Conservation (phyloP, 1,284 basidiomycete species). For the Cutaneotrichosporon mucoides region DNA sequence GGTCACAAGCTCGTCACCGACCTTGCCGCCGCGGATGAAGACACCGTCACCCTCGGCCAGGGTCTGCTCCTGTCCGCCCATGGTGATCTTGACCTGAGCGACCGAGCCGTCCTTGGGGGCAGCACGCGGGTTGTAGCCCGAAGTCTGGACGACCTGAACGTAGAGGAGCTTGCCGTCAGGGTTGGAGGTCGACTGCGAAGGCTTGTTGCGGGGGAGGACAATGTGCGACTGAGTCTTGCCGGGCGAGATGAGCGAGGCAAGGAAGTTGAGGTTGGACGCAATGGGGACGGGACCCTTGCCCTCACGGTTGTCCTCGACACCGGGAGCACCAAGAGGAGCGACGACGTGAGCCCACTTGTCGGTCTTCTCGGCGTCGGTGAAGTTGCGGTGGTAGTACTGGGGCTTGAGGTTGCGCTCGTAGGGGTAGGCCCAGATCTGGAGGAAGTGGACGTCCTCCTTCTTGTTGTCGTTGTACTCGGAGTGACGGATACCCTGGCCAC, state of each 20-base stretch:
- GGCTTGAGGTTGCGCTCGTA: slow-evolving; percentile 58
- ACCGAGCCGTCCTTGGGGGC: slow-evolving; percentile 29
- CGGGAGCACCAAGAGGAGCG: slow-evolving; percentile 58
- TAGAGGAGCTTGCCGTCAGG: slow-evolving; percentile 43
- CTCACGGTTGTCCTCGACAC: slow-evolving; percentile 61
- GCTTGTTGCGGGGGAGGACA: slow-evolving; percentile 52
- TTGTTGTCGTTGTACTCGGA: slow-evolving; percentile 66
- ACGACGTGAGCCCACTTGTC: slow-evolving; percentile 66
- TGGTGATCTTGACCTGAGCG: slow-evolving; percentile 28
- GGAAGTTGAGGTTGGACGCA: slow-evolving; percentile 49
- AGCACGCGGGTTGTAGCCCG: slow-evolving; percentile 63
- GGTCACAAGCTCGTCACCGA: slow-evolving; percentile 51
- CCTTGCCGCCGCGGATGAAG: slow-evolving; percentile 58
- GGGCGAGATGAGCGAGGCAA: slow-evolving; percentile 62
- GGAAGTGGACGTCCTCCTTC: slow-evolving; percentile 61
- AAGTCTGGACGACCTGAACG: slow-evolving; percentile 59
- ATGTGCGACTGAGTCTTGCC: slow-evolving; percentile 56
- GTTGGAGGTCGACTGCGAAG: neutral
- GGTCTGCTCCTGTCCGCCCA: slow-evolving; percentile 49
- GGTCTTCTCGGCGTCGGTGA: slow-evolving; percentile 73
- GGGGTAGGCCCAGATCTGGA: slow-evolving; percentile 77
- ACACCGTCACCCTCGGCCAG: slow-evolving; percentile 66
- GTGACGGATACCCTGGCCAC: slow-evolving; percentile 56
- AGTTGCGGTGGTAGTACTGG: slow-evolving; percentile 79
- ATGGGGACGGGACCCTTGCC: slow-evolving; percentile 65